These are phyloP conservation scores for Lunasporangiospora selenospora DNA, from an alignment of 192 early-diverging fungal genomes.

Conservation along the genomic window DNA sequence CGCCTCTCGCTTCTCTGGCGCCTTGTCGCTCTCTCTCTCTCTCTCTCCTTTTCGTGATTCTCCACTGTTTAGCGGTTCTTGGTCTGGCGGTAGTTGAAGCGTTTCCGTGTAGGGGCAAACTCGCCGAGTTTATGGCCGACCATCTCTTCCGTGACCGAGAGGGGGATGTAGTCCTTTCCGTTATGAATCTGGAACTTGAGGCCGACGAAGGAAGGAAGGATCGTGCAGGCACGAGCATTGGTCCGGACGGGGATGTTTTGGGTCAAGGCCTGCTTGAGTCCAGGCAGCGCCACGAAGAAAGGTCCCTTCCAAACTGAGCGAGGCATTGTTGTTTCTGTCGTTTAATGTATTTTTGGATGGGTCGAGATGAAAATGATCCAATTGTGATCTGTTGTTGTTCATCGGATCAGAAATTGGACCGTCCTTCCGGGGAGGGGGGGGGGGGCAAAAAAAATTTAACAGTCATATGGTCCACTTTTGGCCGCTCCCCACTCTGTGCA, in stretches of 20 bases:
- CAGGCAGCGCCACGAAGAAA: slow-evolving; percentile 61
- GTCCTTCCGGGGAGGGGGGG: no score
- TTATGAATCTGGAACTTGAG: slow-evolving; percentile 92
- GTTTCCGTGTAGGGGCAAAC: slow-evolving; percentile 89
- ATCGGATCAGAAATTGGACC: no score
- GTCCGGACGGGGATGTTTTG: slow-evolving; percentile 73
- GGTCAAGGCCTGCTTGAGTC: slow-evolving; percentile 65
- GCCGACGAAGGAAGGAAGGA: slow-evolving; percentile 90
- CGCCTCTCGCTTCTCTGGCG: neutral
- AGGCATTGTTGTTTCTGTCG: slow-evolving; percentile 40
- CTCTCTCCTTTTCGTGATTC: neutral
- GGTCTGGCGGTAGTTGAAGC: slow-evolving; percentile 80
- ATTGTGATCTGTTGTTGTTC: no score
- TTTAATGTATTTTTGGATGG: neutral
- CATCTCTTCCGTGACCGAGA: slow-evolving; percentile 91
- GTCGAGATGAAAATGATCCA: no score
- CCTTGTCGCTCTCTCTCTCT: neutral
- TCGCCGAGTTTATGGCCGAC: slow-evolving; percentile 95
- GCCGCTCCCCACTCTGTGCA: no score
- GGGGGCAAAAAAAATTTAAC: no score
- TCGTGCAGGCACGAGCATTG: slow-evolving; percentile 82
- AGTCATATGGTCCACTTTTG: no score
- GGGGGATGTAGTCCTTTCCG: slow-evolving; percentile 87
- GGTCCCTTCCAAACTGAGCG: slow-evolving; percentile 79
- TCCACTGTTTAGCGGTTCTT: slow-evolving; percentile 67